phyloP scores from a whole-genome alignment of 2,329 filamentous ascomycete species.

The Camillea tinctor region DNA sequence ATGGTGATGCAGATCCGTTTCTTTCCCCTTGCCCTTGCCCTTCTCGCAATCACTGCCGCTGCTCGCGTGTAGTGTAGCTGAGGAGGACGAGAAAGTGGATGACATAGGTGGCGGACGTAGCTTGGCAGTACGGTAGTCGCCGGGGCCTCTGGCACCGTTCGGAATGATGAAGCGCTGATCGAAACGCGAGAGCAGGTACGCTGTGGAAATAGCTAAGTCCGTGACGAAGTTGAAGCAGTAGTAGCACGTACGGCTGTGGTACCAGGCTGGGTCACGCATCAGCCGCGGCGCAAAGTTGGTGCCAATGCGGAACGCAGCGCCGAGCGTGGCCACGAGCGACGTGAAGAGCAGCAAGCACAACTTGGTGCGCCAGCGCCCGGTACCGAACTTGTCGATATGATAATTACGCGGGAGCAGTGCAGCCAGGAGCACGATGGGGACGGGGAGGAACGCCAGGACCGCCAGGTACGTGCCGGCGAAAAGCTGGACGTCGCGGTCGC shows the following conservation, averaged over 20 bases:
- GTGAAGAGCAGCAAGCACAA: conserved; percentile 61
- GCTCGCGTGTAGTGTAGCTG: background rate
- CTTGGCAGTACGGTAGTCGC: conserved; percentile 42
- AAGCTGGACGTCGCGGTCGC: conserved; percentile 63
- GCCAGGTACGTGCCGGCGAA: conserved; percentile 62
- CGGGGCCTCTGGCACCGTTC: conserved; percentile 61
- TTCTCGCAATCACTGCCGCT: background rate
- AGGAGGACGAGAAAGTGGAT: background rate
- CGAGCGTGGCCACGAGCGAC: conserved; percentile 60
- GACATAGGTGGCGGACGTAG: conserved; percentile 4
- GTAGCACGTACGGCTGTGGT: conserved; percentile 69
- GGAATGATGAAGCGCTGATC: conserved; percentile 76
- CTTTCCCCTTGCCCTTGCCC: conserved; percentile 6
- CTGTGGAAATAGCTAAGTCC: conserved; percentile 67
- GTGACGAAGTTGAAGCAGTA: conserved; percentile 77
- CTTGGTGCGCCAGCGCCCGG: conserved; percentile 66
- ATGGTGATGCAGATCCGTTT: background rate
- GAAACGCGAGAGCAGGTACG: conserved; percentile 67
- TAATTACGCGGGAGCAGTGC: conserved; percentile 42
- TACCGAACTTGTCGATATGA: conserved; percentile 60
- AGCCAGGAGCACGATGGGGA: conserved; percentile 50
- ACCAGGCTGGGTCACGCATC: conserved; percentile 60
- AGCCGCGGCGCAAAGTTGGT: conserved; percentile 54
- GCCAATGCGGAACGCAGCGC: conserved; percentile 67
- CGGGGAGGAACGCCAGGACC: conserved; percentile 55